Conservation (phyloP, 257 asterid genomes). For the Solanum dulcamara region DNA sequence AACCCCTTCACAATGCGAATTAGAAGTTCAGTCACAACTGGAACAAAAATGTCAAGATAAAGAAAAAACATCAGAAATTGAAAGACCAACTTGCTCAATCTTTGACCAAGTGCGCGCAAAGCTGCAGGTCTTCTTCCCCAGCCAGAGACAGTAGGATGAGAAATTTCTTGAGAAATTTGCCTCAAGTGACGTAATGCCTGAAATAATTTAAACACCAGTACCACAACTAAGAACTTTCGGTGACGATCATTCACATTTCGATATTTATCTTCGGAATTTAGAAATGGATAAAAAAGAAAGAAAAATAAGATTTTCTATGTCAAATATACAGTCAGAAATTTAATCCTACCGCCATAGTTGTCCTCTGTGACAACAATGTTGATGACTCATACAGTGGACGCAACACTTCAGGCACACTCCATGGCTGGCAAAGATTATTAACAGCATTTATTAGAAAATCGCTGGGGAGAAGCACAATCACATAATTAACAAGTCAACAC, state of each 20-base stretch:
- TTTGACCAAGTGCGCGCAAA: conserved; percentile 83
- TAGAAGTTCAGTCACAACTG: not conserved
- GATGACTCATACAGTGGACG: conserved; percentile 93
- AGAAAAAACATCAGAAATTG: not conserved
- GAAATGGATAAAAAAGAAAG: not conserved
- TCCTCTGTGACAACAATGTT: conserved; percentile 74
- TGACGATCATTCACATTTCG: not conserved
- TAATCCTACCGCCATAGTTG: conserved; percentile 67
- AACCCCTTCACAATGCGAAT: conserved; percentile 47
- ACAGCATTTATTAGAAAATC: not conserved
- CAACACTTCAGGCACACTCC: conserved; percentile 95
- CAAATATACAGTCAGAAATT: not conserved
- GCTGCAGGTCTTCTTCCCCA: conserved; percentile 99
- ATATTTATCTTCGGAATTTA: not conserved
- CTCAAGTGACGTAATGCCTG: conserved; percentile 92
- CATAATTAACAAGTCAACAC: not conserved
- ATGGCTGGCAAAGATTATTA: conserved; percentile 44
- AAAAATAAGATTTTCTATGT: not conserved
- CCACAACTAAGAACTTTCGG: not conserved
- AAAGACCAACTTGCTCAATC: conserved; percentile 65
- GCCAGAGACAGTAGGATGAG: conserved; percentile 71
- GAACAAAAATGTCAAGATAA: not conserved
- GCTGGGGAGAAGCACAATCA: not conserved
- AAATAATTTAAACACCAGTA: not conserved
- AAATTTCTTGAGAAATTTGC: conserved; percentile 79